Base-by-base conservation (phyloP, 1,284 basidiomycete genomes). In the Ceratobasidium sp. region DNA sequence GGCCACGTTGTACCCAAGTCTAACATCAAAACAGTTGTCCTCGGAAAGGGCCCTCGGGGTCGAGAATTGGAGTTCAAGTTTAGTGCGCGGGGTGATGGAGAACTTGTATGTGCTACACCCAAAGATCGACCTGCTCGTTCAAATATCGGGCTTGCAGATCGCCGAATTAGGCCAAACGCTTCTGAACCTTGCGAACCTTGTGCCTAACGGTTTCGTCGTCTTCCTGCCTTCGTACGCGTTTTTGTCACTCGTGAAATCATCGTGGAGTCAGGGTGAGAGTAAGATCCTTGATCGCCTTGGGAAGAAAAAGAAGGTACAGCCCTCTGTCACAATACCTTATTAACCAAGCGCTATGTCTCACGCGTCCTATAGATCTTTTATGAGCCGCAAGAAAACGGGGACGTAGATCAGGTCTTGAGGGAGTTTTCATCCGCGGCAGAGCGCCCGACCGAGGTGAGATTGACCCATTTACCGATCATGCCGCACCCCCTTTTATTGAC, bases 181-280 rank as follows among this genome's bases (percentile, higher is more conserved):
- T 56, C 84, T 91, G 51, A 98, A 97, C 82, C 90, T 97, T 66
- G 88, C 90, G 55, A 92, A 90, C 53, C 85, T 97, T 33, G 89
- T 97, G 1, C 95, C 96, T 0, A 92, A 92, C 51, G 97, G 97
- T 0, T 89, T 99, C 84, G 94, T 99, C 26, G 93, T 98, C 4
- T 99, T 99, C 83, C 91, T 99, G 53, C 97, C 97, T 0, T 98
- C 96, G 0, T 99, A 99, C 84, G 89, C 89, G 28, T 97, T 96
- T 81, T 86, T 99, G 42, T 90, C 94, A 80, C 86, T 86, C 40
- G 89, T 94, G 1, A 93, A 91, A 83, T 86, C 86, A 4, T 84
- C 88, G 3, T 99, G 97, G 97, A 85, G 86, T 26, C 63, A 73
- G 33, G 60, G 58, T 40, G 86, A 86, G 42, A 90, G 85, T 61